Evolutionary conservation across 1,139 yeast species (phyloP).

Genomic region (Hansenula lynferdii): DNA sequence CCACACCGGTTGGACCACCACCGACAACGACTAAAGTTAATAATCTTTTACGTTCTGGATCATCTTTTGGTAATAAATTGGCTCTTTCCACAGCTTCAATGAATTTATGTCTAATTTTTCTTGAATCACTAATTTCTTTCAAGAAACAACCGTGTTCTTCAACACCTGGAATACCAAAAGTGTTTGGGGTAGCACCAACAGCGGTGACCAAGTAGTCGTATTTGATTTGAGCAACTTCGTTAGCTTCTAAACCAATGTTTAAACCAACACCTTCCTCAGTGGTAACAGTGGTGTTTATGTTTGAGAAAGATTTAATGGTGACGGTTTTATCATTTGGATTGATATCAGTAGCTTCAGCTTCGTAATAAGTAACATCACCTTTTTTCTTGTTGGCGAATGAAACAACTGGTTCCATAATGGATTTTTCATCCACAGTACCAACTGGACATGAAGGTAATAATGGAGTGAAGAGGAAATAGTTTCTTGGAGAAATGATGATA

Average conservation of each 20-base stretch:
- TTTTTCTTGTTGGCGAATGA: constrained; percentile 70
- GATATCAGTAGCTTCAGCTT: constrained; percentile 86
- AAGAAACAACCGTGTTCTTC: constrained; percentile 76
- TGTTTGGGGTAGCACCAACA: constrained; percentile 81
- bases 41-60: constrained; percentile 71
- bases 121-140: constrained; percentile 82
- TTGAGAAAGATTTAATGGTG: constrained; percentile 41
- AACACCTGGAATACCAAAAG: constrained; percentile 79
- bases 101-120: constrained; percentile 67
- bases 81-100: constrained; percentile 77
- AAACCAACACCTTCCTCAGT: constrained; percentile 16
- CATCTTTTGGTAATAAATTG: constrained; percentile 66
- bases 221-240: constrained; percentile 31
- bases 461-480: constrained; percentile 92
- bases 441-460: constrained; percentile 91
- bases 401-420: constrained; percentile 86
- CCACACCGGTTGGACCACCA: constrained; percentile 94
- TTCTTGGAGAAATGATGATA: constrained; percentile 87
- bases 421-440: constrained; percentile 89
- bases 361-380: constrained; percentile 82
- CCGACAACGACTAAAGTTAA: constrained; percentile 79
- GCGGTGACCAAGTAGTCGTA: constrained; percentile 80
- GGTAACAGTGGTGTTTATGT: constrained; percentile 29
- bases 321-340: constrained; percentile 69
- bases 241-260: constrained; percentile 27